Evolutionary conservation across 2,329 filamentous ascomycete species (phyloP).

Genomic region (Pezicula carpinea): DNA sequence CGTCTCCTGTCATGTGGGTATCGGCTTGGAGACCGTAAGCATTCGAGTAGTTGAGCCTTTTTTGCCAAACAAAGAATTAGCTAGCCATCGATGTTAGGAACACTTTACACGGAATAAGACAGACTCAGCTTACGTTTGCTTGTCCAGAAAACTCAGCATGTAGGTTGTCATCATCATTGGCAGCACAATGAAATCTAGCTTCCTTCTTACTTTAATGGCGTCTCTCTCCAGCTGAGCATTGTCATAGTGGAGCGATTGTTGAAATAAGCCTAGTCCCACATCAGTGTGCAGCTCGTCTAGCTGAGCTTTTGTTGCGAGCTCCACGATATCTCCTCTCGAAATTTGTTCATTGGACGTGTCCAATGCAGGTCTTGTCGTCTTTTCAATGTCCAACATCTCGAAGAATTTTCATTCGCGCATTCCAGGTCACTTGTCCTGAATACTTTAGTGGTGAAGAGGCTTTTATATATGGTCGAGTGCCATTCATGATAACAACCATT

Average conservation of each 20-base stretch:
- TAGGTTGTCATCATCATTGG: slow-evolving; percentile 35
- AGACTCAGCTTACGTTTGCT: slow-evolving; percentile 20
- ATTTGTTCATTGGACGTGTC: not conserved
- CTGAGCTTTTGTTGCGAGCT: not conserved
- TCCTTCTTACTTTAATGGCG: slow-evolving; percentile 29
- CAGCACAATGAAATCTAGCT: slow-evolving; percentile 33
- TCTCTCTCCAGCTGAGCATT: slow-evolving; percentile 29
- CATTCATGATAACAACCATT: too few relatives aligned
- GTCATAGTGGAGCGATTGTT: slow-evolving; percentile 32
- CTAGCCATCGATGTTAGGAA: too few relatives aligned
- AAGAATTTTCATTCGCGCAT: not conserved
- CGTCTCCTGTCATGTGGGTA: slow-evolving; percentile 34
- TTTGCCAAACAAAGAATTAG: too few relatives aligned
- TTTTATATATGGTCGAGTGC: too few relatives aligned
- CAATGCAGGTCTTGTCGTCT: not conserved
- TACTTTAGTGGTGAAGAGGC: too few relatives aligned
- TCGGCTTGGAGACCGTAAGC: slow-evolving; percentile 38
- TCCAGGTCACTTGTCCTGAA: too few relatives aligned
- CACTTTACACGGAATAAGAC: too few relatives aligned
- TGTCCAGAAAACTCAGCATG: slow-evolving; percentile 32
- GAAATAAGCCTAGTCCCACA: slow-evolving; percentile 20
- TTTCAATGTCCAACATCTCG: not conserved
- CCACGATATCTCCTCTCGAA: not conserved
- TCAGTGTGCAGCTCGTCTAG: slow-evolving; percentile 3
- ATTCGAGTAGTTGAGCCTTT: slow-evolving; percentile 32